Evolutionary conservation across 306 rosid genomes (phyloP), one percentile per base, ranked within the genome.

Genomic region (Trifolium subterraneum): DNA sequence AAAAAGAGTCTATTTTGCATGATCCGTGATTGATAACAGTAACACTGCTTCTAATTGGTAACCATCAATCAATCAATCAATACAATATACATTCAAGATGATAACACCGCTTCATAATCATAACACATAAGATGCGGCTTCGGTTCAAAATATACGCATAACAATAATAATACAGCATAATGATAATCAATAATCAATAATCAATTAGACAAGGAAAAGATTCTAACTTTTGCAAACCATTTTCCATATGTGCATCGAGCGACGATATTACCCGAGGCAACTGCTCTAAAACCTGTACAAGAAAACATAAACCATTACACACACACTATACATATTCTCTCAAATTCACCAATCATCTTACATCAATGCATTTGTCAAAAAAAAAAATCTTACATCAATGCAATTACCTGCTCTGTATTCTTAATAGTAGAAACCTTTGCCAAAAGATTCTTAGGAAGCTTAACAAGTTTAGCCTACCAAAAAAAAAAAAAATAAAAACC

Each of bases 371-470:
- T n/a, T n/a, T n/a, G n/a, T n/a, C n/a, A n/a, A n/a, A n/a, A n/a
- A n/a, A n/a, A n/a, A n/a, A n/a, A n/a, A 64, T 27, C 61, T 42
- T 27, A 33, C 38, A 76, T 27, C 55, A 58, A 67, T 67, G 8
- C 58, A 67, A 44, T 14, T 83, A 94, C 99, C 81, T 88, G 92
- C 75, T 90, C 96, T 2, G 96, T 94, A 72, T 90, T 87, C 83
- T 86, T 87, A 15, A 94, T 87, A 55, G 83, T 79, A 16, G 89
- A 38, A 25, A 88, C 82, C 78, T 88, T 94, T 3, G 87, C 88
- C 88, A 88, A 62, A 79, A 92, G 90, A 73, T 87, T 88, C 86
- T 87, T 94, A 20, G 95, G 96, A 78, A 94, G 90, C 92, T 88
- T 88, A 61, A 27, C 72, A 42, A 94, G 84, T 83, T 92, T 86